Percentiles rank a stretch among this genome's conserved stretches.
phyloP scores from a whole-genome alignment of 495 filamentous ascomycete genomes.

The Podospora anserina region DNA sequence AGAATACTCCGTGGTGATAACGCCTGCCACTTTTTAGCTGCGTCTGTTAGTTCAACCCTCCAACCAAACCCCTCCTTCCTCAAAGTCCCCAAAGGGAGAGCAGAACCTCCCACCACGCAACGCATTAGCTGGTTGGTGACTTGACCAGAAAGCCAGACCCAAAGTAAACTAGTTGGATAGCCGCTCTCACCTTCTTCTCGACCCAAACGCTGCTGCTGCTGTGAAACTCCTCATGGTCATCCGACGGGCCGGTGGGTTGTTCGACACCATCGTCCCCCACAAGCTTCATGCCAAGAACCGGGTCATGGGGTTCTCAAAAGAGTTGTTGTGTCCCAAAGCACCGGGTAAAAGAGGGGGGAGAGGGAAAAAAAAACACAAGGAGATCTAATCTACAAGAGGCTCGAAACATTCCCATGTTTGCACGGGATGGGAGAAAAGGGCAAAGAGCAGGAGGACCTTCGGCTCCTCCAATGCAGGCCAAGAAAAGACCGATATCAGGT shows the following conservation, averaged over 20 bases:
- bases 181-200: neutral
- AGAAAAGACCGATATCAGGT: neutral
- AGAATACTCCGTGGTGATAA: neutral
- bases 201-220: conserved; percentile 20
- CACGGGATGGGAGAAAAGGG: neutral
- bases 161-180: neutral
- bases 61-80: neutral
- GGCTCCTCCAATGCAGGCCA: conserved; percentile 5
- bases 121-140: neutral
- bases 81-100: too few relatives aligned
- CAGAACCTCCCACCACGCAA: too few relatives aligned
- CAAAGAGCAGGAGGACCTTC: neutral
- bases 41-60: neutral
- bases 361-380: neutral
- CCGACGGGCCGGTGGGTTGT: conserved; percentile 5
- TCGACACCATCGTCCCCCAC: neutral
- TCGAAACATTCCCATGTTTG: neutral
- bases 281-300: neutral
- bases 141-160: neutral
- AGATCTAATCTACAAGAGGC: neutral
- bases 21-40: neutral
- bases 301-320: neutral
- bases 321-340: neutral
- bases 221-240: conserved; percentile 22
- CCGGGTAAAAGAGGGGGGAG: neutral